Evolutionary conservation across 2,329 filamentous ascomycete genomes (phyloP), one percentile per base, ranked within the genome.

Genomic region (Meredithiella fracta): DNA sequence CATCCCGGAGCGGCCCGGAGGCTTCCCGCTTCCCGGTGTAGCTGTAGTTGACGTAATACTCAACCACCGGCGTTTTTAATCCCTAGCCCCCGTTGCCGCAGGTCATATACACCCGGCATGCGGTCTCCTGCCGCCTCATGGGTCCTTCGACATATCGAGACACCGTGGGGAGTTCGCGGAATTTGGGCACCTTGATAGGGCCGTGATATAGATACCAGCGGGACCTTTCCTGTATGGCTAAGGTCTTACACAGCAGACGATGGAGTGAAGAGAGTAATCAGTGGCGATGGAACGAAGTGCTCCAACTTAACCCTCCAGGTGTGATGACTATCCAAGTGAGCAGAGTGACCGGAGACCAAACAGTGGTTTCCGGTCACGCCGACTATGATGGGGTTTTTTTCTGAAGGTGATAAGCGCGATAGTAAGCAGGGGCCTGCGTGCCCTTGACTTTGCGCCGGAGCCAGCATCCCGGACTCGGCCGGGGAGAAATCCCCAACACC

Each of bases 401-500:
- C 72, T 75, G 72, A 75, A 75, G 72, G 72, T 72, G 73, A 75
- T 64, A 77, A 75, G 72, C 73, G 73, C 70, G 73, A 75, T 76
- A 76, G 72, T 74, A 74, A 74, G 69, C 68, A 62, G 63, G 58
- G 66, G 69, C 66, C 68, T 64, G 37, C 63, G 62, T 40, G 51
- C 14, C 51, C 20, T n/a, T n/a, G 64, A 73, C 72, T 74, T 74
- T 74, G 73, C 74, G 73, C 73, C 71, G 72, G 70, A 75, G 73
- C 73, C 73, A 76, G 73, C 73, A 63, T 72, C 72, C 72, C 69
- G 73, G 73, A 75, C 73, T 76, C 63, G 73, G 73, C 73, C 73
- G 68, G 72, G 71, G 69, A 72, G 69, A 69, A 26, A 58, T 55
- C 51, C 47, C 47, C 52, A 47, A 23, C 38, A 38, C 11, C 26